Conservation (phyloP, 768 basidiomycete genomes). For the Pisolithus marmoratus region DNA sequence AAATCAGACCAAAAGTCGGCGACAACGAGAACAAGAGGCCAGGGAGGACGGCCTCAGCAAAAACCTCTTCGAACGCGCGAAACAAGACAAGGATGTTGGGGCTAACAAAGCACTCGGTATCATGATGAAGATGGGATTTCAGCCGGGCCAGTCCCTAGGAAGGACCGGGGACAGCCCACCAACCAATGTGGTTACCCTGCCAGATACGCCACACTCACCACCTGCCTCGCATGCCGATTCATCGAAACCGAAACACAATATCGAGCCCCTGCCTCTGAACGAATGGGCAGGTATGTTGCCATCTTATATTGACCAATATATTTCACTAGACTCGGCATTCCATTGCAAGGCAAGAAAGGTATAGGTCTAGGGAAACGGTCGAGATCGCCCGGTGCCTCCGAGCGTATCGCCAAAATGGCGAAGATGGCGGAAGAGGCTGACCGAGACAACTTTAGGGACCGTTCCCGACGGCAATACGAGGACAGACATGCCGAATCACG, state of each 20-base stretch:
- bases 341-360: constrained; percentile 63
- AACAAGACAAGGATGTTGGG: constrained; percentile 44
- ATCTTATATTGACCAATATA: not conserved
- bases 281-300: constrained; percentile 72
- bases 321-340: constrained; percentile 3
- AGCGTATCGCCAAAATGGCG: constrained; percentile 69
- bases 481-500: constrained; percentile 68
- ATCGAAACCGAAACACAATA: constrained; percentile 33
- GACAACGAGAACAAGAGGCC: constrained; percentile 65
- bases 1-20: constrained; percentile 55
- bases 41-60: constrained; percentile 73
- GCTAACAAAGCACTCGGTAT: constrained; percentile 78
- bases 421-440: constrained; percentile 48
- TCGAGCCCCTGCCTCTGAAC: constrained; percentile 66
- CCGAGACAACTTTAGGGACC: constrained; percentile 61
- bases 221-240: constrained; percentile 1
- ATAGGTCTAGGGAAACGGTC: constrained; percentile 69
- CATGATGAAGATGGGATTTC: constrained; percentile 95
- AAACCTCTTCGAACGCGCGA: constrained; percentile 74
- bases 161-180: constrained; percentile 22
- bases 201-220: not conserved
- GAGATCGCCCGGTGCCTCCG: constrained; percentile 55
- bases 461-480: constrained; percentile 68
- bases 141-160: constrained; percentile 76
- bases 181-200: constrained; percentile 1